phyloP scores from a whole-genome alignment of 2,329 filamentous ascomycete species.

The Fusarium sublunatum region DNA sequence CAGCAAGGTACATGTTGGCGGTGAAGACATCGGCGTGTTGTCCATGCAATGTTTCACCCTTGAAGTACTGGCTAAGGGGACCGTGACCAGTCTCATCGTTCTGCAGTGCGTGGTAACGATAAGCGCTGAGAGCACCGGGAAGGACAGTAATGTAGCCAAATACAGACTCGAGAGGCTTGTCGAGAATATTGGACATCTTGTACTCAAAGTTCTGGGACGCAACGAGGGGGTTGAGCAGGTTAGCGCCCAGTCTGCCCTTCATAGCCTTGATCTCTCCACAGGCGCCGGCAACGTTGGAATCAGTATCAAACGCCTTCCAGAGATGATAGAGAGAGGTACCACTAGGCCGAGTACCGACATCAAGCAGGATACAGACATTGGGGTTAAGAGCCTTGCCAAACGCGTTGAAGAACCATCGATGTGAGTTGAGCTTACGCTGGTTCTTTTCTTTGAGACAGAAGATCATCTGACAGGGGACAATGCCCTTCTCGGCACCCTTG shows the following conservation, averaged over 20 bases:
- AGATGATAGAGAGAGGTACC: constrained; percentile 93
- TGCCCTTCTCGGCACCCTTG: constrained; percentile 98
- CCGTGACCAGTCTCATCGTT: constrained; percentile 97
- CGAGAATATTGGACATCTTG: constrained; percentile 99
- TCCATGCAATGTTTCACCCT: constrained; percentile 95
- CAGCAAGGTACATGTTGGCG: constrained; percentile 93
- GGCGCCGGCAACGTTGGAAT: constrained; percentile 96
- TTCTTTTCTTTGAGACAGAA: constrained; percentile 99
- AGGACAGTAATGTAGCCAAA: constrained; percentile 99
- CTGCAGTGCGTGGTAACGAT: constrained; percentile 94
- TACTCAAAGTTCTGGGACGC: constrained; percentile 99
- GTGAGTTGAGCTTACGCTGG: constrained; percentile 96
- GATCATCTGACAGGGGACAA: constrained; percentile 97
- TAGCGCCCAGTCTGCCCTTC: constrained; percentile 85
- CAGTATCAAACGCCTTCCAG: constrained; percentile 98
- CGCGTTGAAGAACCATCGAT: constrained; percentile 99
- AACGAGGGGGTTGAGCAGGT: constrained; percentile 91
- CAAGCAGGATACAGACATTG: constrained; percentile 95
- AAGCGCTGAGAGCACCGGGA: constrained; percentile 93
- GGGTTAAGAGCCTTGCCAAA: constrained; percentile 93
- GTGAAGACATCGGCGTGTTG: constrained; percentile 97
- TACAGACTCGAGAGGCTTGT: constrained; percentile 95
- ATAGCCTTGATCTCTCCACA: constrained; percentile 98
- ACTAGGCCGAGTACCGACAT: constrained; percentile 93
- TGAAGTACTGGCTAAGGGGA: constrained; percentile 97